Evolutionary conservation across 1,284 basidiomycete species (phyloP).

Genomic region (Puccinia horiana): DNA sequence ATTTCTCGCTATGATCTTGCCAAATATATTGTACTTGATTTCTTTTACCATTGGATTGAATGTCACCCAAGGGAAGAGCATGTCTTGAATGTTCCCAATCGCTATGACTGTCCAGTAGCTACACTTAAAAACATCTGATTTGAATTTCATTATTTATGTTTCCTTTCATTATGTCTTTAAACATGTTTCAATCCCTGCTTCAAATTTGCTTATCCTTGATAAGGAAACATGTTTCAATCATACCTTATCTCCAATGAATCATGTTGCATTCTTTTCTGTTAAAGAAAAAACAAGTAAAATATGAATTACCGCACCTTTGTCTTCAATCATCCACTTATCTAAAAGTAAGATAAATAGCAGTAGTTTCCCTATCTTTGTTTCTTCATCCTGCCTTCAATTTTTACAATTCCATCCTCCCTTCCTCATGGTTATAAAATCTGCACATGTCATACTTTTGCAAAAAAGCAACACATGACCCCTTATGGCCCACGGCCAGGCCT

Average conservation of each 20-base stretch:
- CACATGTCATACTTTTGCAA: constrained; percentile 12
- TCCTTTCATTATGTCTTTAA: too few species aligned
- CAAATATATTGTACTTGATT: constrained; percentile 10
- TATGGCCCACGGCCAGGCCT: background rate
- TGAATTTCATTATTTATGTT: background rate
- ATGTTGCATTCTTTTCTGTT: too few species aligned
- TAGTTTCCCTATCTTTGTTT: background rate
- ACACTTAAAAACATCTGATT: background rate
- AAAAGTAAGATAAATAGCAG: background rate
- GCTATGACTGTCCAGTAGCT: background rate
- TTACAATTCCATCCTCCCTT: background rate
- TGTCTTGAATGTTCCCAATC: background rate
- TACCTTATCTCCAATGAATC: too few species aligned
- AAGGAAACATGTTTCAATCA: too few species aligned
- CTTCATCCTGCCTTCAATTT: too few species aligned
- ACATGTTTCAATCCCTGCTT: too few species aligned
- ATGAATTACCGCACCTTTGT: too few species aligned
- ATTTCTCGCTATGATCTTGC: constrained; percentile 11
- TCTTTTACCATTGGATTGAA: background rate
- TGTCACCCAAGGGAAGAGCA: background rate
- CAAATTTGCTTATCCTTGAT: too few species aligned
- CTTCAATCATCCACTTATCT: too few species aligned
- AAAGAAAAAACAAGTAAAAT: too few species aligned
- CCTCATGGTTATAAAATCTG: constrained; percentile 1
- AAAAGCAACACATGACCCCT: constrained; percentile 11